Evolutionary conservation across 106 monocot genomes (phyloP), one percentile per base, ranked within the genome.

Genomic region (Chionographis japonica): DNA sequence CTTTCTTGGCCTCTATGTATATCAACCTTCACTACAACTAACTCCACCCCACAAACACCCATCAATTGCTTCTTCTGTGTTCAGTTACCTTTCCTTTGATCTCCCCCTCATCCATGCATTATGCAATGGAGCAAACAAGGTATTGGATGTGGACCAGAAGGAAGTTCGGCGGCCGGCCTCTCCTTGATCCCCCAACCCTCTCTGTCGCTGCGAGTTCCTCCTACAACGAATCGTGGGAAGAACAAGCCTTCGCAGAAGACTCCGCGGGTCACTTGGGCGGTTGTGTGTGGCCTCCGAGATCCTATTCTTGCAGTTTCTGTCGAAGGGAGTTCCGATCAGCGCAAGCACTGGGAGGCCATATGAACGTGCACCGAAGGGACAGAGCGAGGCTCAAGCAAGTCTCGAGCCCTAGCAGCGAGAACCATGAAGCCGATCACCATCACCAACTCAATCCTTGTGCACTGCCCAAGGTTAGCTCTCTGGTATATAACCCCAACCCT

Each of bases 281-380:
- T 3, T 87, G 77, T 71, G 71, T 80, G 19, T 91, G 91, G 91
- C 87, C 91, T 27, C 91, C 91, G 11, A 77, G 87, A 18, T 91
- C 82, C 46, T 91, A 91, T 66, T 68, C 87, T 4, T 91, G 91
- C 62, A 91, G 79, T 72, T 91, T 88, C 63, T 91, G 91, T 61
- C 41, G 79, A 15, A 68, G 91, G 16, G 91, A 91, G 65, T 91
- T 91, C 74, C 74, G 91, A 40, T 88, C 91, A 2, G 91, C 91
- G 1, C 91, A 91, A 60, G 91, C 91, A 3, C 75, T 91, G 0
- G 91, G 91, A 3, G 91, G 91, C 37, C 91, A 91, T 77, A 88
- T 91, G 87, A 91, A 91, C 77, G 91, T 91, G 4, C 91, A 91
- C 77, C 76, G 91, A 14, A 69, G 87, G 50, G 91, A 91, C 41